These are phyloP conservation scores for Skeletonema grethae DNA, from an alignment of 108 stramenopile genomes.

Conservation along the genomic window DNA sequence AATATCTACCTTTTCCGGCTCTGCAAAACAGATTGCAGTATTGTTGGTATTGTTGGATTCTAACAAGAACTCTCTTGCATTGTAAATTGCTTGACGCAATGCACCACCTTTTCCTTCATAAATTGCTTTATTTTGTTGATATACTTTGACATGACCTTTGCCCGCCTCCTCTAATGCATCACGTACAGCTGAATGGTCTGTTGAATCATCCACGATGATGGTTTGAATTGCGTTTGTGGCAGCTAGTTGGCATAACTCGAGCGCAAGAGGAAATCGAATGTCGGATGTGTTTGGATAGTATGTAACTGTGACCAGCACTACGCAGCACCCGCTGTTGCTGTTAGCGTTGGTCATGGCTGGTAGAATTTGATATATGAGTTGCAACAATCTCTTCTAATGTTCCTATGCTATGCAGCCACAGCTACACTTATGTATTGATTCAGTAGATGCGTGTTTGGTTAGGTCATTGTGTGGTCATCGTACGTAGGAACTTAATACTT, in stretches of 20 bases:
- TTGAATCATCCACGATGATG: conserved; percentile 52
- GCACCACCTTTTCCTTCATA: conserved; percentile 61
- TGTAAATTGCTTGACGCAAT: conserved; percentile 51
- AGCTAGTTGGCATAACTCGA: conserved; percentile 47
- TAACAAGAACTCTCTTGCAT: conserved; percentile 15
- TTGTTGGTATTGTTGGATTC: not conserved
- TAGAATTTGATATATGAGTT: too few relatives aligned
- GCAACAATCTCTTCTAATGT: too few relatives aligned
- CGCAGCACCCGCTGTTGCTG: not conserved
- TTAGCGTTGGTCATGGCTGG: not conserved
- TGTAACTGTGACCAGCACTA: conserved; percentile 27
- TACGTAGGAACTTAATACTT: too few relatives aligned
- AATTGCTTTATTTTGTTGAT: conserved; percentile 33
- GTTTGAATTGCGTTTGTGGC: conserved; percentile 23
- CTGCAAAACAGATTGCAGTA: conserved; percentile 51
- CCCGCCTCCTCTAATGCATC: conserved; percentile 1
- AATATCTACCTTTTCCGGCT: conserved; percentile 65
- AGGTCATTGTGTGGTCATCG: too few relatives aligned
- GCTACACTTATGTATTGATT: too few relatives aligned
- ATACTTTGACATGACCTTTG: conserved; percentile 22
- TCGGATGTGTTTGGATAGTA: conserved; percentile 40
- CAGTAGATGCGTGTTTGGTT: too few relatives aligned
- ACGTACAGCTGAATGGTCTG: conserved; percentile 22
- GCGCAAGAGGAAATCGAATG: conserved; percentile 42
- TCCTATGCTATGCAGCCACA: too few relatives aligned